phyloP scores from a whole-genome alignment of 306 rosid species.

The Begonia peltatifolia region DNA sequence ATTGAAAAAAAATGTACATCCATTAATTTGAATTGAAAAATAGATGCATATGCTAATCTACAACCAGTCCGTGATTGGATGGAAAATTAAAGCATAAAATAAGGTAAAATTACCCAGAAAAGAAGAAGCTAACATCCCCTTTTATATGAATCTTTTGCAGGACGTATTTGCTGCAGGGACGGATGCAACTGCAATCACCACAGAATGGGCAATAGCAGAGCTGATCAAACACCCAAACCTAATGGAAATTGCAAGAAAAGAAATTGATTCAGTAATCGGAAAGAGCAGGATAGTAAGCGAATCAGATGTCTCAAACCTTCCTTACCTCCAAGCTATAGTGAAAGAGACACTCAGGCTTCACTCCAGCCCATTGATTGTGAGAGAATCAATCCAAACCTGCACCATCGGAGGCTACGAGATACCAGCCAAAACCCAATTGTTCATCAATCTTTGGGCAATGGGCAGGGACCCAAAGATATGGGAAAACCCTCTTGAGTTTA shows the following conservation, averaged over 20 bases:
- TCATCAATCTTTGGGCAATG: slow-evolving; percentile 66
- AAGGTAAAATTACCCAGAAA: too few relatives aligned
- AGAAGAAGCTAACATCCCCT: too few relatives aligned
- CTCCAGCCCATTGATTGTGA: slow-evolving; percentile 51
- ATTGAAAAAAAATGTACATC: too few relatives aligned
- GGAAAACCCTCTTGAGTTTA: slow-evolving; percentile 58
- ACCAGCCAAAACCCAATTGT: slow-evolving; percentile 46
- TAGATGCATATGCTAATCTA: too few relatives aligned
- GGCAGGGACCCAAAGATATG: slow-evolving; percentile 64
- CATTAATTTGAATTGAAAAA: too few relatives aligned
- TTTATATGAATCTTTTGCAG: slow-evolving; percentile 7
- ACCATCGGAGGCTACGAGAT: slow-evolving; percentile 44
- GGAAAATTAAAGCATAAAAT: too few relatives aligned
- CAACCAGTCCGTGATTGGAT: too few relatives aligned
- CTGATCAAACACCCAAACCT: slow-evolving; percentile 51
- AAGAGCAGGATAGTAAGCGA: slow-evolving; percentile 39
- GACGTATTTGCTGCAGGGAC: slow-evolving; percentile 49
- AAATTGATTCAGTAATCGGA: slow-evolving; percentile 41
- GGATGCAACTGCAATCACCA: slow-evolving; percentile 32
- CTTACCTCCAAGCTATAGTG: slow-evolving; percentile 58
- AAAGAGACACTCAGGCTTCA: slow-evolving; percentile 83
- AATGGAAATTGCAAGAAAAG: slow-evolving; percentile 52
- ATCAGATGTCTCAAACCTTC: slow-evolving; percentile 45
- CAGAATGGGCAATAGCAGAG: slow-evolving; percentile 66
- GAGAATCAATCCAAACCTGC: slow-evolving; percentile 41